A percentile compares a stretch with the other conserved stretches of the same genome.
Evolutionary conservation across 352 stramenopile genomes (phyloP).

Genomic region (Globisporangium okanoganense): DNA sequence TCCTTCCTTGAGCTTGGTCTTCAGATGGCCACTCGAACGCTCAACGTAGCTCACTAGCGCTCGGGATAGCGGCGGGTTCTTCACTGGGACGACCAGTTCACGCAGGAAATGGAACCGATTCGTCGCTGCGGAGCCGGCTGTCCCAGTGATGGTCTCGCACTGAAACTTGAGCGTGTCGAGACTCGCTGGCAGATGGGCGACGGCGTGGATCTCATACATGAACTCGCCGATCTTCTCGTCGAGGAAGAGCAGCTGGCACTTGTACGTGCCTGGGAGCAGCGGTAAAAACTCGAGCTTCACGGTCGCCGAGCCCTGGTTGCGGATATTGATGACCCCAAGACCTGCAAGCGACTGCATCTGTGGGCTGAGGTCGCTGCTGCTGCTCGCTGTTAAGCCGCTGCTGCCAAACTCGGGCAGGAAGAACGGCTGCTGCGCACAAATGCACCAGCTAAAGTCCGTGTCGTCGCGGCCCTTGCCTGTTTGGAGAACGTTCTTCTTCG

Average conservation of each 20-base stretch:
- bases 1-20: constrained; percentile 72
- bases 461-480: constrained; percentile 28
- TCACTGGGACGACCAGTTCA: constrained; percentile 74
- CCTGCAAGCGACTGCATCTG: constrained; percentile 10
- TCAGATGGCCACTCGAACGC: constrained; percentile 59
- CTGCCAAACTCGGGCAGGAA: constrained; percentile 63
- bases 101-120: constrained; percentile 53
- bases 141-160: constrained; percentile 40
- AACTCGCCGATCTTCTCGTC: constrained; percentile 94
- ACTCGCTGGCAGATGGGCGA: constrained; percentile 68
- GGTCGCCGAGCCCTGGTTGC: constrained; percentile 45
- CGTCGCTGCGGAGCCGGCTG: constrained; percentile 4
- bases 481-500: constrained; percentile 5
- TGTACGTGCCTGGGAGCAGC: constrained; percentile 85
- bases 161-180: constrained; percentile 81
- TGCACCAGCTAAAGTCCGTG: constrained; percentile 55
- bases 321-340: constrained; percentile 35
- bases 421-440: constrained; percentile 64
- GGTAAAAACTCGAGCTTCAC: constrained; percentile 89
- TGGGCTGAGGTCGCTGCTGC: constrained; percentile 5
- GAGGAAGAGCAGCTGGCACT: constrained; percentile 88
- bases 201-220: constrained; percentile 87
- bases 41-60: constrained; percentile 66
- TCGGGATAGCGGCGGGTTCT: constrained; percentile 75
- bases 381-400: constrained; percentile 10